These are phyloP conservation scores for Termitomyces eurrhizus DNA, from an alignment of 768 basidiomycete genomes.

Conservation along the genomic window DNA sequence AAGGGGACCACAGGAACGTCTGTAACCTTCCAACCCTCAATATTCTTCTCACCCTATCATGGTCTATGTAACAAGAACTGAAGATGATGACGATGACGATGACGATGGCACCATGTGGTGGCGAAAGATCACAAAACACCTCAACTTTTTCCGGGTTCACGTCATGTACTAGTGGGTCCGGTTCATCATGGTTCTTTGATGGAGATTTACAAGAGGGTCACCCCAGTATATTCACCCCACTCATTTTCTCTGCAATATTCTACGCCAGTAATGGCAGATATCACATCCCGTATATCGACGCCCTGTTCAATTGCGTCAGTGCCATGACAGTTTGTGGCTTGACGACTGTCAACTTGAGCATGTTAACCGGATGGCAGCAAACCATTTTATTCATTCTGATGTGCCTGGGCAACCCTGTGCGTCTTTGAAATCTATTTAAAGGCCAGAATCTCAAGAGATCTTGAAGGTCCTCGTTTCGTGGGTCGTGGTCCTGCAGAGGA, in stretches of 20 bases:
- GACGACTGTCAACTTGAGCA: conserved; percentile 63
- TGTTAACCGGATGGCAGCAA: conserved; percentile 69
- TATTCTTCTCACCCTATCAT: not conserved
- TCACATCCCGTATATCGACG: conserved; percentile 71
- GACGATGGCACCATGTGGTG: conserved; percentile 16
- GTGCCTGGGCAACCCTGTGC: conserved; percentile 70
- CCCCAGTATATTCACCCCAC: conserved; percentile 70
- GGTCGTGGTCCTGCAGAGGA: conserved; percentile 77
- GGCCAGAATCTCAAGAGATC: not conserved
- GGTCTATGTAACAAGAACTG: not conserved
- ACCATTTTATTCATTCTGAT: conserved; percentile 70
- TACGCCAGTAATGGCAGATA: conserved; percentile 78
- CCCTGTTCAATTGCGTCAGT: conserved; percentile 73
- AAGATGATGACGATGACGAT: conserved; percentile 9
- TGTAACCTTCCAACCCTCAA: not conserved
- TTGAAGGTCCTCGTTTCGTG: conserved; percentile 73
- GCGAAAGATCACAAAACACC: conserved; percentile 37
- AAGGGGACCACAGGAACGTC: not conserved
- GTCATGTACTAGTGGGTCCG: conserved; percentile 54
- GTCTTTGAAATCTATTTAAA: conserved; percentile 24
- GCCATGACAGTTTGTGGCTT: conserved; percentile 80
- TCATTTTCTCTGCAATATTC: conserved; percentile 76
- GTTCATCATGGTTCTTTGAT: conserved; percentile 2
- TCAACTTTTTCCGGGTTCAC: conserved; percentile 68
- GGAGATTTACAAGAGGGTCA: conserved; percentile 8